These are phyloP conservation scores for Diaporthe vaccinii DNA, from an alignment of 2,329 filamentous ascomycete species.

Conservation along the genomic window DNA sequence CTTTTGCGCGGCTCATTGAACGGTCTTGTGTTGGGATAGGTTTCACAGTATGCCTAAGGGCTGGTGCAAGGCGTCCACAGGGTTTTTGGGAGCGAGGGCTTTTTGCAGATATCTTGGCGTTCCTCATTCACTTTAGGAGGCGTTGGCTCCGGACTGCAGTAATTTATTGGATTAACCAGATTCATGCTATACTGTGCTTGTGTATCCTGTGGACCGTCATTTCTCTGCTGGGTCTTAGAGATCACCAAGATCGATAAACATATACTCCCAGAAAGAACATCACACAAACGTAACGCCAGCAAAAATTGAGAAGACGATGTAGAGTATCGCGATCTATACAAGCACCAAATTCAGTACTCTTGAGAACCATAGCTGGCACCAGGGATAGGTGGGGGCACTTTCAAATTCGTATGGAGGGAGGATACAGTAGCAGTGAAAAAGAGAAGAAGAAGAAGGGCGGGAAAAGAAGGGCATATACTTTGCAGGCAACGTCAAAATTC, in stretches of 20 bases:
- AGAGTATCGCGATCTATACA: background rate
- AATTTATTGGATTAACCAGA: background rate
- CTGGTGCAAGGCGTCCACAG: slow-evolving; percentile 22
- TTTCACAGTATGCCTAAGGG: slow-evolving; percentile 4
- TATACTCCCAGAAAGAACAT: slow-evolving; percentile 49
- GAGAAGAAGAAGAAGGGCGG: too few species aligned
- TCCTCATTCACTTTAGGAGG: background rate
- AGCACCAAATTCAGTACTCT: background rate
- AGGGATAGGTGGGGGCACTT: background rate
- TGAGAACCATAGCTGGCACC: background rate
- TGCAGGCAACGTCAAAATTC: background rate
- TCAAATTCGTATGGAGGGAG: background rate
- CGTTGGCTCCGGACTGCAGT: background rate
- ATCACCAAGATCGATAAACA: slow-evolving; percentile 43
- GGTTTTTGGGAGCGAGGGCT: background rate
- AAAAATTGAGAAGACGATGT: slow-evolving; percentile 36
- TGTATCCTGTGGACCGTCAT: background rate
- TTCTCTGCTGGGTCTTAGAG: background rate
- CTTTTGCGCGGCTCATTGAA: background rate
- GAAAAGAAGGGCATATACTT: background rate
- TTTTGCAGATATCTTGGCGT: background rate
- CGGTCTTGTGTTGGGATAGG: background rate
- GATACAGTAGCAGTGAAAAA: background rate
- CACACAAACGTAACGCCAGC: slow-evolving; percentile 44
- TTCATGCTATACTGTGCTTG: background rate